A percentile compares a stretch with the other conserved stretches of the same genome.
Evolutionary conservation across 257 asterid species (phyloP).

Genomic region (Ligustrum vulgare): DNA sequence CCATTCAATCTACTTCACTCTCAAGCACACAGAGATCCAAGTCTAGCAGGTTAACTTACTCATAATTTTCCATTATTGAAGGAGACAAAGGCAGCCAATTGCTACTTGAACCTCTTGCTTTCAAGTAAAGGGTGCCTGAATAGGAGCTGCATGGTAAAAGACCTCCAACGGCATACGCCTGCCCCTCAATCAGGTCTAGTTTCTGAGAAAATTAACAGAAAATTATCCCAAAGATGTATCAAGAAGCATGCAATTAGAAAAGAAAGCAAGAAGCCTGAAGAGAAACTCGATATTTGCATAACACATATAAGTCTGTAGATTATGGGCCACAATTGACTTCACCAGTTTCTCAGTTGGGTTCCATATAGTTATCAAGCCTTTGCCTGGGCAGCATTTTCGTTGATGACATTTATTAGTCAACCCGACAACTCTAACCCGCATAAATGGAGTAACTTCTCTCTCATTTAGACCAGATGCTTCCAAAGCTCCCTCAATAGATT

Average conservation of each 20-base stretch:
- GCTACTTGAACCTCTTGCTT: constrained; percentile 66
- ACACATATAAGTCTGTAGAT: constrained; percentile 13
- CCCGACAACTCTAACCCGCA: constrained; percentile 88
- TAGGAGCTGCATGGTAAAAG: constrained; percentile 72
- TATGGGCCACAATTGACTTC: constrained; percentile 13
- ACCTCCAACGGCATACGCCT: constrained; percentile 72
- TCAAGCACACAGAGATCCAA: constrained; percentile 9
- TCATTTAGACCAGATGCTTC: constrained; percentile 76
- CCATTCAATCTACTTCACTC: constrained; percentile 13
- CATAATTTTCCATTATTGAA: constrained; percentile 39
- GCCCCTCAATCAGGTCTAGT: constrained; percentile 73
- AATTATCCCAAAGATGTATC: constrained; percentile 9
- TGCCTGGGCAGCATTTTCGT: constrained; percentile 32
- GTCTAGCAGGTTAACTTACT: constrained; percentile 45
- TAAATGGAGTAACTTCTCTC: constrained; percentile 80
- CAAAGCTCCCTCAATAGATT: constrained; percentile 67
- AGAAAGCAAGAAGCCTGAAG: background rate
- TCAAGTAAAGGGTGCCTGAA: constrained; percentile 74
- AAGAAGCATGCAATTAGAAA: constrained; percentile 2
- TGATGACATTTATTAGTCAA: constrained; percentile 48
- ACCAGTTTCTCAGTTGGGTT: constrained; percentile 93
- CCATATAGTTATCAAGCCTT: constrained; percentile 95
- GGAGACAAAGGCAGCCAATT: constrained; percentile 74
- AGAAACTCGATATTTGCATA: background rate
- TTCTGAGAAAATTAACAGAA: constrained; percentile 39